Conservation (phyloP, 805 yeast species). For the Kazachstania psychrophila region DNA sequence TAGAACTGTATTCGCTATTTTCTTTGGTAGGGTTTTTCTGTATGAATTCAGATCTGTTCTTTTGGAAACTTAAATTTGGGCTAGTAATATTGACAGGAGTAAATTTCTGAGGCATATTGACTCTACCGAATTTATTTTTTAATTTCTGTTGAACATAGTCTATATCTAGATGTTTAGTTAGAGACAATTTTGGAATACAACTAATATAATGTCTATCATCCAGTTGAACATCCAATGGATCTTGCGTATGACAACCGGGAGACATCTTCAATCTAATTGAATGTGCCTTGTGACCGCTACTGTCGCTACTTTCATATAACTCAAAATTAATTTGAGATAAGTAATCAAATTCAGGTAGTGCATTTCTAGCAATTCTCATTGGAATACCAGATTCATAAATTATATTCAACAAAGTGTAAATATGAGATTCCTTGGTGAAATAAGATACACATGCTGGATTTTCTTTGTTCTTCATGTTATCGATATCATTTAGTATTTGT, state of each 20-base stretch:
- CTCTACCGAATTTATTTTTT: conserved; percentile 74
- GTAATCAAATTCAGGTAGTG: conserved; percentile 92
- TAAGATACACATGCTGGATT: conserved; percentile 80
- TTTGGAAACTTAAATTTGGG: conserved; percentile 35
- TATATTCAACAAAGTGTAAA: conserved; percentile 84
- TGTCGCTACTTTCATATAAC: conserved; percentile 73
- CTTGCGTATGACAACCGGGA: conserved; percentile 97
- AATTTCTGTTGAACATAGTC: conserved; percentile 78
- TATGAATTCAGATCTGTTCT: conserved; percentile 5
- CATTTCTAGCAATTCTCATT: conserved; percentile 90
- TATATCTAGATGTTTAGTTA: conserved; percentile 89
- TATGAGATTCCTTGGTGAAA: conserved; percentile 95
- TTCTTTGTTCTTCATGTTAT: conserved; percentile 66
- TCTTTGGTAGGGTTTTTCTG: background rate
- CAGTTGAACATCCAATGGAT: conserved; percentile 91
- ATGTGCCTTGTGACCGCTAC: conserved; percentile 66
- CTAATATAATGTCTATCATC: conserved; percentile 96
- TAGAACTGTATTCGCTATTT: background rate
- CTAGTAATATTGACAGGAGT: conserved; percentile 83
- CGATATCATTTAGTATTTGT: conserved; percentile 73
- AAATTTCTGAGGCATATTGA: conserved; percentile 80
- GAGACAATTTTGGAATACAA: conserved; percentile 81
- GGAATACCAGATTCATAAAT: conserved; percentile 88
- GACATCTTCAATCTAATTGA: conserved; percentile 85
- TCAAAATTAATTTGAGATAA: conserved; percentile 92